Percentiles rank a stretch among this genome's conserved stretches.
phyloP scores from a whole-genome alignment of 208 protist genomes.

The Leishmania guyanensis region DNA sequence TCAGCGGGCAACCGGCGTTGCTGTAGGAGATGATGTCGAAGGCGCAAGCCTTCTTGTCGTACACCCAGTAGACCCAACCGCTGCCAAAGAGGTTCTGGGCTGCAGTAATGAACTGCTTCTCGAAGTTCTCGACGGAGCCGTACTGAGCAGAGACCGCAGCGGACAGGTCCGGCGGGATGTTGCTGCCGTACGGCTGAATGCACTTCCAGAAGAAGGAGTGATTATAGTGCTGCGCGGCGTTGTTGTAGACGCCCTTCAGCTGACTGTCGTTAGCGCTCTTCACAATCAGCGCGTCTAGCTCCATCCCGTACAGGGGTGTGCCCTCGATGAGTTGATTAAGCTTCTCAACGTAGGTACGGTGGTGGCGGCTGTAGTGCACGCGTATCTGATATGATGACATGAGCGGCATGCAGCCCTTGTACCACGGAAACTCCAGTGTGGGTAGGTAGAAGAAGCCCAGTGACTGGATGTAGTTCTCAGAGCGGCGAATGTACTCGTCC shows the following conservation, averaged over 20 bases:
- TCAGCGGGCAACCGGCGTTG: slow-evolving; percentile 87
- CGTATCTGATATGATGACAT: slow-evolving; percentile 91
- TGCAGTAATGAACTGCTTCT: slow-evolving; percentile 74
- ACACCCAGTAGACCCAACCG: slow-evolving; percentile 92
- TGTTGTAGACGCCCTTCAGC: slow-evolving; percentile 82
- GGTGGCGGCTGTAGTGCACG: slow-evolving; percentile 89
- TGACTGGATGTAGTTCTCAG: slow-evolving; percentile 74
- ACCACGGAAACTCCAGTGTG: slow-evolving; percentile 90
- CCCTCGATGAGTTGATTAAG: slow-evolving; percentile 91
- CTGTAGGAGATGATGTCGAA: slow-evolving; percentile 85
- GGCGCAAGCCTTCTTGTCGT: slow-evolving; percentile 54
- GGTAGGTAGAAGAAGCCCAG: slow-evolving; percentile 92
- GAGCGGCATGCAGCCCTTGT: slow-evolving; percentile 87
- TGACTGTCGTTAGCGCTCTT: slow-evolving; percentile 48
- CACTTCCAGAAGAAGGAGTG: slow-evolving; percentile 93
- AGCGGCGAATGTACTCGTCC: slow-evolving; percentile 87
- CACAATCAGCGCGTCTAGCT: slow-evolving; percentile 86
- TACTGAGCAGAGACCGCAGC: slow-evolving; percentile 80
- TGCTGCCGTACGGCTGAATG: slow-evolving; percentile 89
- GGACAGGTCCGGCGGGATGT: slow-evolving; percentile 85
- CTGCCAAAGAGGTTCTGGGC: slow-evolving; percentile 86
- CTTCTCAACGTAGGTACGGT: slow-evolving; percentile 91
- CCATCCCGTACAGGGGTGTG: slow-evolving; percentile 75
- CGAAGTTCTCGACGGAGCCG: slow-evolving; percentile 81
- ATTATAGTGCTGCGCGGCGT: slow-evolving; percentile 93